Conservation (phyloP, 2,329 filamentous ascomycete genomes). For the Stachybotrys chartarum region DNA sequence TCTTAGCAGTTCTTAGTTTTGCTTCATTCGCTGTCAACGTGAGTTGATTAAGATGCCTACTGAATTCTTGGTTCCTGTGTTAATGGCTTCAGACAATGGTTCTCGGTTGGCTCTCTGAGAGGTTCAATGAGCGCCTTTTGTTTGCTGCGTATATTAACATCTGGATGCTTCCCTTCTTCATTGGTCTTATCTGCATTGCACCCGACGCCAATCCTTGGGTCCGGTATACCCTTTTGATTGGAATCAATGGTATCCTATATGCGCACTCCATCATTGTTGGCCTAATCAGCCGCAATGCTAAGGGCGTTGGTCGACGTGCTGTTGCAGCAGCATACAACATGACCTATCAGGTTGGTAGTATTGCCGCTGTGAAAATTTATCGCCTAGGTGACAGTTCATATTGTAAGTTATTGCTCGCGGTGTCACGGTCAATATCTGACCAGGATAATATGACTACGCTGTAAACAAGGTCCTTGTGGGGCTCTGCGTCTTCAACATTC, state of each 20-base stretch:
- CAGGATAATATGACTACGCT: slow-evolving; percentile 7
- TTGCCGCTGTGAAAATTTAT: slow-evolving; percentile 34
- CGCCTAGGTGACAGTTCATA: slow-evolving; percentile 14
- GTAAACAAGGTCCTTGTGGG: slow-evolving; percentile 50
- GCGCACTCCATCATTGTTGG: slow-evolving; percentile 34
- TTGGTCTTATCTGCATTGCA: slow-evolving; percentile 19
- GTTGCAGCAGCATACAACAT: slow-evolving; percentile 57
- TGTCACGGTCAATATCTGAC: background rate
- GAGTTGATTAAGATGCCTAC: background rate
- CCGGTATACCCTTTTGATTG: slow-evolving; percentile 20
- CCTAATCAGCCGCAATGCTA: slow-evolving; percentile 49
- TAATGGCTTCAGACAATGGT: slow-evolving; percentile 3
- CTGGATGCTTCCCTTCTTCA: slow-evolving; percentile 7
- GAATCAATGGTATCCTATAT: slow-evolving; percentile 22
- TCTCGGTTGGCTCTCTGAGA: slow-evolving; percentile 26
- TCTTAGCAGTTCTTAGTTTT: slow-evolving; percentile 53
- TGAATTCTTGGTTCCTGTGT: slow-evolving; percentile 11
- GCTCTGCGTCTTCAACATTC: slow-evolving; percentile 28
- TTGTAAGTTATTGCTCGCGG: slow-evolving; percentile 10
- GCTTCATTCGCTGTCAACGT: slow-evolving; percentile 35
- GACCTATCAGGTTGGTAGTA: slow-evolving; percentile 34
- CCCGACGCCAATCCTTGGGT: slow-evolving; percentile 18
- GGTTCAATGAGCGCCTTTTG: slow-evolving; percentile 21
- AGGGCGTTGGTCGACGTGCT: slow-evolving; percentile 52
- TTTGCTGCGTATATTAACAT: slow-evolving; percentile 7